Evolutionary conservation across 2,329 filamentous ascomycete genomes (phyloP).

Genomic region (Trichoderma endophyticum): DNA sequence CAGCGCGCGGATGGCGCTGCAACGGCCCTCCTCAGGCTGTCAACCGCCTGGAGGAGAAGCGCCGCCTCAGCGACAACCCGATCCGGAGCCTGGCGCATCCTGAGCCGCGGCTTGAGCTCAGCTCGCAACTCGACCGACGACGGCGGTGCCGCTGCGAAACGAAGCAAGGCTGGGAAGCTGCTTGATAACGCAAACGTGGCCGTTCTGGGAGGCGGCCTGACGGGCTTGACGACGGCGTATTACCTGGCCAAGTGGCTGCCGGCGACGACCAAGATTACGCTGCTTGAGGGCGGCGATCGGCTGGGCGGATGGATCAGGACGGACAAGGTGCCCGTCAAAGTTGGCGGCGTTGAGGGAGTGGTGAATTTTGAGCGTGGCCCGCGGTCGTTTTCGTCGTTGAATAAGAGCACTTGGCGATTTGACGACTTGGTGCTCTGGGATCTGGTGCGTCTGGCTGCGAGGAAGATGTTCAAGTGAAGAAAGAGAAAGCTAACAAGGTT

Average conservation of each 20-base stretch:
- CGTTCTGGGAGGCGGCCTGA: slow-evolving; percentile 78
- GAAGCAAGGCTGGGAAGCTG: background rate
- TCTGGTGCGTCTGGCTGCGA: slow-evolving; percentile 52
- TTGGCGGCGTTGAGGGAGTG: slow-evolving; percentile 50
- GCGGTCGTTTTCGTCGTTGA: slow-evolving; percentile 64
- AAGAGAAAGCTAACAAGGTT: background rate
- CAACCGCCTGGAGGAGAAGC: slow-evolving; percentile 21
- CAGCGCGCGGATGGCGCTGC: slow-evolving; percentile 29
- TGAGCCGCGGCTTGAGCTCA: background rate
- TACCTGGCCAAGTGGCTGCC: slow-evolving; percentile 69
- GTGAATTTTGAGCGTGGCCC: slow-evolving; percentile 83
- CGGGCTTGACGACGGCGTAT: slow-evolving; percentile 74
- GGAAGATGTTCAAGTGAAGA: background rate
- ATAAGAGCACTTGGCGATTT: slow-evolving; percentile 40
- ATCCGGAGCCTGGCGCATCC: background rate
- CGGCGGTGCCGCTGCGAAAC: background rate
- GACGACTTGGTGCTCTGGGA: slow-evolving; percentile 67
- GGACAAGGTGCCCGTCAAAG: slow-evolving; percentile 54
- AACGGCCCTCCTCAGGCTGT: slow-evolving; percentile 27
- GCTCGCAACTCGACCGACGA: background rate
- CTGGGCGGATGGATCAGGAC: slow-evolving; percentile 85
- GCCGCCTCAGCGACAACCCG: background rate
- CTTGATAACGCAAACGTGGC: slow-evolving; percentile 45
- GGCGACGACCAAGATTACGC: slow-evolving; percentile 62
- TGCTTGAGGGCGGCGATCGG: slow-evolving; percentile 70